Percentiles rank a stretch among this genome's conserved stretches.
Evolutionary conservation across 345 rosid species (phyloP).

Genomic region (Hypericum perforatum): DNA sequence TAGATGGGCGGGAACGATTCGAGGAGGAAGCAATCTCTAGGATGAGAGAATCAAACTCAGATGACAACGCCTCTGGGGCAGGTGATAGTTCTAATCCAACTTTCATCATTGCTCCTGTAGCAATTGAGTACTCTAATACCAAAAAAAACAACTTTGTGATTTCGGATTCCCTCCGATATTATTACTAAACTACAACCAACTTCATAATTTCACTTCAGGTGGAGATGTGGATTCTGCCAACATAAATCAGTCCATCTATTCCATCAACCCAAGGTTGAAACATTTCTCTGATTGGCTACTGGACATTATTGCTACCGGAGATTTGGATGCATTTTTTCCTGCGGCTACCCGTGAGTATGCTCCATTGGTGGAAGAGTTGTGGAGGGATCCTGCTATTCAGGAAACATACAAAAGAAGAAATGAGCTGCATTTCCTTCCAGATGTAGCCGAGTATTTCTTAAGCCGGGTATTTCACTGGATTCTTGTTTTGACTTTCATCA

Average conservation of each 20-base stretch:
- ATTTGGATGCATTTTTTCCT: slow-evolving; percentile 56
- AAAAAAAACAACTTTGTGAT: too few relatives aligned
- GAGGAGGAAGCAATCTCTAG: slow-evolving; percentile 24
- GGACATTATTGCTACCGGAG: slow-evolving; percentile 46
- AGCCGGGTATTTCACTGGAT: slow-evolving; percentile 27
- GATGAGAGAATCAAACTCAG: too few relatives aligned
- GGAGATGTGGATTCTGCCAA: too few relatives aligned
- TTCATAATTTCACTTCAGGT: too few relatives aligned
- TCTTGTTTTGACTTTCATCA: neutral
- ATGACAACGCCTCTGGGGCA: too few relatives aligned
- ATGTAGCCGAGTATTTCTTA: slow-evolving; percentile 46
- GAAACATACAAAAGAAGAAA: slow-evolving; percentile 52
- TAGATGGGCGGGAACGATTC: slow-evolving; percentile 56
- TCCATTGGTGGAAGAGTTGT: slow-evolving; percentile 44
- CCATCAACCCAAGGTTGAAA: slow-evolving; percentile 39
- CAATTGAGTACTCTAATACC: too few relatives aligned
- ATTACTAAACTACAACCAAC: too few relatives aligned
- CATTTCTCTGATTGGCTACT: slow-evolving; percentile 59
- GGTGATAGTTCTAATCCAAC: too few relatives aligned
- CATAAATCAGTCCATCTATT: slow-evolving; percentile 32
- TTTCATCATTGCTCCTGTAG: too few relatives aligned
- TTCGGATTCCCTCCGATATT: too few relatives aligned
- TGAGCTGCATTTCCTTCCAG: slow-evolving; percentile 38
- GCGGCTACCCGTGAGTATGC: slow-evolving; percentile 69
- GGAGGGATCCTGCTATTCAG: slow-evolving; percentile 57